A percentile compares a stretch with the other conserved stretches of the same genome.
These are phyloP conservation scores for Jaapia argillacea DNA, from an alignment of 768 basidiomycete genomes.

Conservation along the genomic window DNA sequence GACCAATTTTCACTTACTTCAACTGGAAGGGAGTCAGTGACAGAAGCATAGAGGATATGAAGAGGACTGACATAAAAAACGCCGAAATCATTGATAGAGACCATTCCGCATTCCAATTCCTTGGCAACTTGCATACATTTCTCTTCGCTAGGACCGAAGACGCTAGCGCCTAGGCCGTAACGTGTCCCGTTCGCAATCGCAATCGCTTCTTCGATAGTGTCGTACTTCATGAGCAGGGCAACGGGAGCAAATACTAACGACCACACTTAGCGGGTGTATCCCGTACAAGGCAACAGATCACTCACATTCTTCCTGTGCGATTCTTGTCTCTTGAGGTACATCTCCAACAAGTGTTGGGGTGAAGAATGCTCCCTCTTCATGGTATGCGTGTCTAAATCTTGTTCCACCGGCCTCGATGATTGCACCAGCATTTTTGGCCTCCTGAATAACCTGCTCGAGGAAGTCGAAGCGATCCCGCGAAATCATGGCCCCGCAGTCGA, in stretches of 20 bases:
- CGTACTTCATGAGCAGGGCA: conserved; percentile 78
- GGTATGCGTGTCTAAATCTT: conserved; percentile 53
- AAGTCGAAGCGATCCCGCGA: conserved; percentile 57
- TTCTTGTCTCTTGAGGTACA: conserved; percentile 58
- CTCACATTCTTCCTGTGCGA: conserved; percentile 76
- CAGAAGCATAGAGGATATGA: conserved; percentile 1
- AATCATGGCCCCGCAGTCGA: conserved; percentile 89
- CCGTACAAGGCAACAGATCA: conserved; percentile 7
- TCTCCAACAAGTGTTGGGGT: conserved; percentile 79
- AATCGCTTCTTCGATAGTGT: conserved; percentile 76
- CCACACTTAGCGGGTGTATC: background rate
- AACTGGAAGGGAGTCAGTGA: background rate
- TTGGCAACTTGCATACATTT: conserved; percentile 75
- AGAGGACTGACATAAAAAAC: conserved; percentile 63
- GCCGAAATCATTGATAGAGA: conserved; percentile 91
- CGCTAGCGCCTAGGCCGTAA: conserved; percentile 89
- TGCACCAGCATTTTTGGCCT: conserved; percentile 65
- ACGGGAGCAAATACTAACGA: conserved; percentile 84
- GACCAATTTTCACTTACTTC: background rate
- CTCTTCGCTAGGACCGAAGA: conserved; percentile 82
- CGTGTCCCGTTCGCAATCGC: conserved; percentile 80
- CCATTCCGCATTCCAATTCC: conserved; percentile 89
- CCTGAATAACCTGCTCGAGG: conserved; percentile 57
- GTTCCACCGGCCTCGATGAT: conserved; percentile 52
- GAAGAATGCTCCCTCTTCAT: conserved; percentile 75